Conservation (phyloP, 352 stramenopile species). For the Stramenopiles sp. region DNA sequence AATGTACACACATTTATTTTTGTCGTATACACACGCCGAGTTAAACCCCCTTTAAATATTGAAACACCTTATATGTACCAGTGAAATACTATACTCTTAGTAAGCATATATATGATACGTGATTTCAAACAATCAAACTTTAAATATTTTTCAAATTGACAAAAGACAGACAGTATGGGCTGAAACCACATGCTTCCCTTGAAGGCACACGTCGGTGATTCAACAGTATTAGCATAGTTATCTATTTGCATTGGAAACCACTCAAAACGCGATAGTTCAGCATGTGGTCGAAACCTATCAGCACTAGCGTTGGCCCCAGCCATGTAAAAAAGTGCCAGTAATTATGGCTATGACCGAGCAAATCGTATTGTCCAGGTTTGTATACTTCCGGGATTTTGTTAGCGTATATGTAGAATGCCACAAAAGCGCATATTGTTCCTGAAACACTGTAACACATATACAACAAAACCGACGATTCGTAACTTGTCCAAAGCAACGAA, state of each 20-base stretch:
- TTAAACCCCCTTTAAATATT: too few relatives aligned
- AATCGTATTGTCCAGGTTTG: not conserved
- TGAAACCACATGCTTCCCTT: too few relatives aligned
- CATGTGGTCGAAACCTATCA: not conserved
- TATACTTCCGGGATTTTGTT: not conserved
- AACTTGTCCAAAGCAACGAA: not conserved
- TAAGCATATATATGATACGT: too few relatives aligned
- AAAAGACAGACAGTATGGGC: too few relatives aligned
- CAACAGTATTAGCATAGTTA: too few relatives aligned
- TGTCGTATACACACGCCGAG: too few relatives aligned
- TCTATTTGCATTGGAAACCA: not conserved
- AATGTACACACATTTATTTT: too few relatives aligned
- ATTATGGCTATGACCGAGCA: not conserved
- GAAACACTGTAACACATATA: not conserved
- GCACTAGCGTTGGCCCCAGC: not conserved
- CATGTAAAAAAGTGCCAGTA: not conserved
- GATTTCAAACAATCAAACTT: too few relatives aligned
- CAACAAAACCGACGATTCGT: not conserved
- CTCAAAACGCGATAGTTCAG: not conserved
- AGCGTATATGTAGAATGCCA: not conserved
- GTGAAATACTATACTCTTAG: too few relatives aligned
- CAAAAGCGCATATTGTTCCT: not conserved
- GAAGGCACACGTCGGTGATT: too few relatives aligned
- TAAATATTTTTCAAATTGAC: too few relatives aligned
- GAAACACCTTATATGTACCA: too few relatives aligned